Evolutionary conservation across 371 early-diverging fungal genomes (phyloP).

Genomic region (Actinomortierella wolfii): DNA sequence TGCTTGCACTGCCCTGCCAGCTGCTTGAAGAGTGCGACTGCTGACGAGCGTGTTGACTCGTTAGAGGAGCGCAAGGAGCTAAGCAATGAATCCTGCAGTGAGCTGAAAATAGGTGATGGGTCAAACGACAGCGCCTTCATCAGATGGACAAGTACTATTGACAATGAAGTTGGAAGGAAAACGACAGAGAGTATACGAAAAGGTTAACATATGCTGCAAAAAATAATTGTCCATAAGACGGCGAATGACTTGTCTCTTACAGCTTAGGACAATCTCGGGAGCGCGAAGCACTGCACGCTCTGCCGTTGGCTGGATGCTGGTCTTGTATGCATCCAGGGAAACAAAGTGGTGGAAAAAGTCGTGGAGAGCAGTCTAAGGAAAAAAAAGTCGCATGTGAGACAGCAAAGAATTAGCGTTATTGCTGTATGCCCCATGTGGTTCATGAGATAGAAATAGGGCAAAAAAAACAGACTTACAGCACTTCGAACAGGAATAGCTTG

Average conservation of each 20-base stretch:
- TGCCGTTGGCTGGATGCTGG: conserved; percentile 57
- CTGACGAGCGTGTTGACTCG: conserved; percentile 60
- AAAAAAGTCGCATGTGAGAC: background rate
- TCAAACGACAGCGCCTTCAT: conserved; percentile 64
- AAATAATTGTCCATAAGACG: background rate
- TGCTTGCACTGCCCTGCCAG: conserved; percentile 56
- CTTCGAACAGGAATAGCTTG: conserved; percentile 55
- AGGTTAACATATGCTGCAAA: conserved; percentile 14
- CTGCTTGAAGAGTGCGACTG: conserved; percentile 60
- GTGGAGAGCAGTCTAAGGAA: conserved; percentile 53
- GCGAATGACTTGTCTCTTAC: conserved; percentile 35
- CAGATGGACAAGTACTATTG: conserved; percentile 54
- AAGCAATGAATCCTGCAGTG: conserved; percentile 67
- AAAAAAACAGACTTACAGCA: conserved; percentile 37
- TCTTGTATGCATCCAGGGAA: conserved; percentile 55
- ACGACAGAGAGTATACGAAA: conserved; percentile 1
- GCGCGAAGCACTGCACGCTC: conserved; percentile 86
- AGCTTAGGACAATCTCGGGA: conserved; percentile 81
- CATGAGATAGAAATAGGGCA: background rate
- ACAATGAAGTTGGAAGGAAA: conserved; percentile 7
- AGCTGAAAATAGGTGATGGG: conserved; percentile 61
- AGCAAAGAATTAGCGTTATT: background rate
- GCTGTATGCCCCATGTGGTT: too few species aligned
- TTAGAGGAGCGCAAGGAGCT: conserved; percentile 74
- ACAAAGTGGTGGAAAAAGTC: conserved; percentile 62